A percentile compares a stretch with the other conserved stretches of the same genome.
Evolutionary conservation across 164 flowering plant species (phyloP).

Genomic region (Kalanchoe fedtschenkoi): DNA sequence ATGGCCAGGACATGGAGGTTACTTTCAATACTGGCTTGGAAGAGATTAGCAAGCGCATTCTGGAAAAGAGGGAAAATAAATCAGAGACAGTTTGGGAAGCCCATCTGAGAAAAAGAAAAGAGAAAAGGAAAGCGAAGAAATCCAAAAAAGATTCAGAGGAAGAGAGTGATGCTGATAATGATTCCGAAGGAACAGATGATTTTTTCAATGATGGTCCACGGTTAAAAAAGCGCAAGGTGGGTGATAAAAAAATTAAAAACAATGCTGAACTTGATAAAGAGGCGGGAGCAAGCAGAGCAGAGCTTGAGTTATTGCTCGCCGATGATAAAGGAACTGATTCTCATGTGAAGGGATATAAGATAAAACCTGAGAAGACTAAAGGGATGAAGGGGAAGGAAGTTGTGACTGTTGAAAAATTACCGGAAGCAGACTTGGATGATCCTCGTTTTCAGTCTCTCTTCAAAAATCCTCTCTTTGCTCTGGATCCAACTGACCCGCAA

Average conservation of each 20-base stretch:
- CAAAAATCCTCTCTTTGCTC: constrained; percentile 48
- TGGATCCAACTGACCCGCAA: constrained; percentile 91
- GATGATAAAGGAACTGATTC: constrained; percentile 53
- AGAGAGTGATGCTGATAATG: constrained; percentile 45
- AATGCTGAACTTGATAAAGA: constrained; percentile 23
- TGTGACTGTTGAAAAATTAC: constrained; percentile 50
- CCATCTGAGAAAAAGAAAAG: constrained; percentile 50
- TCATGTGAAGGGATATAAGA: constrained; percentile 58
- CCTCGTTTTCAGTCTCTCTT: constrained; percentile 61
- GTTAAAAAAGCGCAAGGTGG: constrained; percentile 16
- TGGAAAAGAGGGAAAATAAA: constrained; percentile 66
- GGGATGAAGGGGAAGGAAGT: constrained; percentile 46
- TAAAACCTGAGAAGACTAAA: constrained; percentile 52
- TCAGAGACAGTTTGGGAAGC: constrained; percentile 87
- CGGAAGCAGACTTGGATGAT: constrained; percentile 42
- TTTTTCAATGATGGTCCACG: constrained; percentile 65
- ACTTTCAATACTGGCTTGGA: constrained; percentile 87
- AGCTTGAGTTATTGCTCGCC: constrained; percentile 77
- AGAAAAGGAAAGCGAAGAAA: constrained; percentile 61
- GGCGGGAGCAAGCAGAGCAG: constrained; percentile 65
- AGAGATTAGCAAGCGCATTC: constrained; percentile 67
- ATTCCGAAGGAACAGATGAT: constrained; percentile 41
- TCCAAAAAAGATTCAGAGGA: constrained; percentile 58
- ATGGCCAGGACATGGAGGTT: constrained; percentile 80
- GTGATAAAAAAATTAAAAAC: constrained; percentile 15